Percentiles rank a stretch among this genome's conserved stretches.
Evolutionary conservation across 2,329 filamentous ascomycete genomes (phyloP).

Genomic region (Apiospora sp.): DNA sequence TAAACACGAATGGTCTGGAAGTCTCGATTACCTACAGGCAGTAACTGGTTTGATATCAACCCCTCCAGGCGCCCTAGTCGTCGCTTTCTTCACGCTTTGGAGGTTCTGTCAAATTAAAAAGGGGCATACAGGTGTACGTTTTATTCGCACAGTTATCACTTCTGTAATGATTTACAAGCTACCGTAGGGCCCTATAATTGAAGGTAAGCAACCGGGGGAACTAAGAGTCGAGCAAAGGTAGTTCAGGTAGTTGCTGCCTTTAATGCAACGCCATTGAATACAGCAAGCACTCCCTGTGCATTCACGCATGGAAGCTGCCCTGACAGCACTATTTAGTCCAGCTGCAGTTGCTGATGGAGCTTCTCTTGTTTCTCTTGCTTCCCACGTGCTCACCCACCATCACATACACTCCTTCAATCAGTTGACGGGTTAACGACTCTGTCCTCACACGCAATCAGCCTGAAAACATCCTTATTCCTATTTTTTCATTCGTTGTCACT

Average conservation of each 20-base stretch:
- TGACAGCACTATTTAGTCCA: background rate
- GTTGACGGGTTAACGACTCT: background rate
- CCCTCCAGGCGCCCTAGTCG: background rate
- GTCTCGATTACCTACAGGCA: too few species aligned
- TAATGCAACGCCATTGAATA: background rate
- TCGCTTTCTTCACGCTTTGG: background rate
- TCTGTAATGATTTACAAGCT: background rate
- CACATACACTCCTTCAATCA: background rate
- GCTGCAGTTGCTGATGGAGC: background rate
- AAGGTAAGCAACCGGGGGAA: background rate
- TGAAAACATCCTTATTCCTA: background rate
- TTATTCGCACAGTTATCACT: background rate
- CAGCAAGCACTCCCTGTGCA: background rate
- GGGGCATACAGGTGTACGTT: background rate
- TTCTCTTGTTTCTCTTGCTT: background rate
- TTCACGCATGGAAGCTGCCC: constrained; percentile 2
- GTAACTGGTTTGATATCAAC: background rate
- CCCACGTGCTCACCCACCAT: background rate
- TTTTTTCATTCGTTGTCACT: background rate
- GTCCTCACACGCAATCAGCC: background rate
- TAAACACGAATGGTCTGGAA: too few species aligned
- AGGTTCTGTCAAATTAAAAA: background rate
- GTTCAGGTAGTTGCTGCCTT: background rate
- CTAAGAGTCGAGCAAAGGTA: background rate
- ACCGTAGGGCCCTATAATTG: background rate